Evolutionary conservation across 306 rosid species (phyloP), one percentile per base, ranked within the genome.

Genomic region (Cercis canadensis): DNA sequence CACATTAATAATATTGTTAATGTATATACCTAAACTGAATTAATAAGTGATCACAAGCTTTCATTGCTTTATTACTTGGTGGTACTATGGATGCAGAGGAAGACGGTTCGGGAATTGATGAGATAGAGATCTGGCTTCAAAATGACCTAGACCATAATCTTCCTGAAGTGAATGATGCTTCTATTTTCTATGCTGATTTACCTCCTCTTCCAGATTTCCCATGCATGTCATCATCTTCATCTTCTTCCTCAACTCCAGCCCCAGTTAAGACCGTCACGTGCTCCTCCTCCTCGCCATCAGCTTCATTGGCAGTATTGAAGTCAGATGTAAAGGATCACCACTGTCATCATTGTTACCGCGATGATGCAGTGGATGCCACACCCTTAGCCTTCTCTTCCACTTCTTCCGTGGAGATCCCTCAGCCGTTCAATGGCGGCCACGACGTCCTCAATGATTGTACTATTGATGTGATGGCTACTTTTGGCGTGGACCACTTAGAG

Each of bases 141-240:
- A 41, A 76, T 32, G 68, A 63, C 11, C 67, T 65, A 5, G 70
- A 62, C 29, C 29, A 24, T 19, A 74, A 61, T 53, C 65, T 72
- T 24, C 72, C 67, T 68, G 78, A 73, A 19, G 58, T 80, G 46
- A 61, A 74, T 36, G 83, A 69, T 1, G 57, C 78, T 67, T 67
- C 85, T 1, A 52, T 89, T 24, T 84, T 89, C 63, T 86, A 74
- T 70, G 50, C 47, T 1, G 88, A 84, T 15, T 89, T 89, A 64
- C 96, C 88, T 55, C 50, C 81, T 5, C 80, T 85, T 1, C 88
- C 87, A 12, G 88, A 83, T 63, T 87, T 89, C 36, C 75, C 92
- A 29, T 85, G 96, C 92, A 79, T 87, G 90, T 81, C 87, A 0
- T 81, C 96, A 0, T 83, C 92, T 16, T 85, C 92, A 0, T 78